Base-by-base conservation (phyloP, 2,329 filamentous ascomycete genomes). In the Colletotrichum tropicicola region DNA sequence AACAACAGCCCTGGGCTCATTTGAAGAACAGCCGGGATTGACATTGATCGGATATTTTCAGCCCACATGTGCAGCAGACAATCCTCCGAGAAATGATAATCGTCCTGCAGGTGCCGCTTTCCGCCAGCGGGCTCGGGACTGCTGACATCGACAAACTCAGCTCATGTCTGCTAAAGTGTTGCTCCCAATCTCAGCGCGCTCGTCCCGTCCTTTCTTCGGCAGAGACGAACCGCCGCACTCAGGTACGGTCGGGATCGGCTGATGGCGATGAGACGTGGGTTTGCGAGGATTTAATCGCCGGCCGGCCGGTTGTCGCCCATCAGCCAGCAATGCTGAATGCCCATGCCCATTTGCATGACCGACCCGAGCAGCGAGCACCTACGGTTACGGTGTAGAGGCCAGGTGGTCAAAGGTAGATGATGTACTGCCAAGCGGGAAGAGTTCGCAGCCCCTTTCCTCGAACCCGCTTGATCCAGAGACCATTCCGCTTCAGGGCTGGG, bases 1-100 rank as follows among this genome's bases (percentile, higher is more conserved):
- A n/a, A 32, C 7, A 37, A 58, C 43, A 45, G 17, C 41, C 28
- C 19, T 37, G 35, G 27, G 35, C 25, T 49, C 25, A 49, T 49
- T 48, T 57, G 23, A 49, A 23, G 19, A 35, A 41, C 25, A 25
- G 32, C 39, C 39, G 41, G 60, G 56, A 53, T 60, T 43, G 56
- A 59, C 27, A 49, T 59, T 64, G 19, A 35, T 60, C 55, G 60
- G 54, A 48, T 54, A 64, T 48, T 59, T 35, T 53, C 39, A 35
- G 41, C 30, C 37, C 55, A 54, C 21, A 19, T 17, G 47, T 53
- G 60, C 60, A 53, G 39, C 47, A 55, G 60, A 53, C 25, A 30
- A 64, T 48, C 45, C 25, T 59, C 55, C 55, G 45, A 51, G 25
- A 59, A 27, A 35, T 37, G 41, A 53, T 5, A 39, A 52, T 35